Percentiles rank a stretch among this genome's conserved stretches.
phyloP scores from a whole-genome alignment of 2,329 filamentous ascomycete species.

The Pseudogymnoascus sp. region DNA sequence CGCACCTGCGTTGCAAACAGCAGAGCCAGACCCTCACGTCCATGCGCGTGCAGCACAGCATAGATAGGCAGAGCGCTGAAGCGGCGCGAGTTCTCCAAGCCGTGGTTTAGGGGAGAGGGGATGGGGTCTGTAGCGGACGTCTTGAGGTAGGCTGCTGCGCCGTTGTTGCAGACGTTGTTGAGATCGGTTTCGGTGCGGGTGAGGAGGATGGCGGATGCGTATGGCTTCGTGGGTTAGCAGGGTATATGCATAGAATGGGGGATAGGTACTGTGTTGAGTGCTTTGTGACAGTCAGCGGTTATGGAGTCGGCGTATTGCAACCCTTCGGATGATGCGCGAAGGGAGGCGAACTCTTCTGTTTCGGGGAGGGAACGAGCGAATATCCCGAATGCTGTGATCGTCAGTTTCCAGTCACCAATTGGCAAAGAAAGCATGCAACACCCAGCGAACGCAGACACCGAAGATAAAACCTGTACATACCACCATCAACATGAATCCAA shows the following conservation, averaged over 20 bases:
- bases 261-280: slow-evolving; percentile 72
- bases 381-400: slow-evolving; percentile 66
- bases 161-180: slow-evolving; percentile 67
- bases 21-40: slow-evolving; percentile 58
- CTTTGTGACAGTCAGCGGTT: slow-evolving; percentile 78
- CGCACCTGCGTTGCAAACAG: slow-evolving; percentile 69
- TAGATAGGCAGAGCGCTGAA: slow-evolving; percentile 91
- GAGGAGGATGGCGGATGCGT: slow-evolving; percentile 88
- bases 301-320: slow-evolving; percentile 83
- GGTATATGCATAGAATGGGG: background rate
- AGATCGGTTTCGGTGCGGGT: slow-evolving; percentile 57
- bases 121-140: slow-evolving; percentile 41
- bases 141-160: slow-evolving; percentile 75
- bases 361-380: slow-evolving; percentile 63
- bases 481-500: slow-evolving; percentile 86
- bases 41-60: slow-evolving; percentile 69
- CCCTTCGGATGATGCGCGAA: slow-evolving; percentile 50
- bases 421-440: background rate
- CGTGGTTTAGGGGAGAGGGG: slow-evolving; percentile 78
- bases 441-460: background rate
- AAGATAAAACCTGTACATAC: slow-evolving; percentile 34
- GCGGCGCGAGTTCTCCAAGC: slow-evolving; percentile 83
- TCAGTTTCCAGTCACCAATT: background rate
- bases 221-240: slow-evolving; percentile 45
- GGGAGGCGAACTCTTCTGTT: slow-evolving; percentile 47